Base-by-base conservation (phyloP, 257 asterid genomes). In the Coffea canephora region DNA sequence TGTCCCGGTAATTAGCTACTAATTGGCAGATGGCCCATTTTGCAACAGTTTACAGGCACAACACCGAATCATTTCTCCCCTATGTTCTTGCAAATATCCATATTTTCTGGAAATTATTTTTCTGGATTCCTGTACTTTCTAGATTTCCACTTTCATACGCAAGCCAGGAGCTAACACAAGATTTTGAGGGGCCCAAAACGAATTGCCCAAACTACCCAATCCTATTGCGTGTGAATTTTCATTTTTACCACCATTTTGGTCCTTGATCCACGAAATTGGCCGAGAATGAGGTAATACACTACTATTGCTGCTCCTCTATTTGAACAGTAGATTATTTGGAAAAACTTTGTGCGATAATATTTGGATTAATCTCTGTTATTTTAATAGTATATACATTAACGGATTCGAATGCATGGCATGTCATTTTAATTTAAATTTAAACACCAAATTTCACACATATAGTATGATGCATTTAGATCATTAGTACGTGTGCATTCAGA, bases 151-250 rank as follows among this genome's bases (percentile, higher is more conserved):
- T 73, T 66, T 78, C 74, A 23, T 57, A 74, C 71, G 77, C 80
- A 78, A 74, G 74, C 27, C 69, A 71, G 68, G 71, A 71, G 77
- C 78, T 46, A 61, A 72, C 82, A 31, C 27, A 21, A 50, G 80
- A 49, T 77, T 66, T 48, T n/a, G 13, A 9, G 50, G 12, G n/a
- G 16, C 49, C 46, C 71, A 1, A 23, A 7, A 15, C 0, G 4
- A 75, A 74, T 36, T 74, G 41, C 78, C 81, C 65, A 81, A 61
- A 61, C 4, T 80, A 19, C 84, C 85, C 70, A 66, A 52, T 69
- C 9, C 31, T 14, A 1, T 2, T 46, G 39, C n/a, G 0, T 3
- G 3, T 25, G 0, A 14, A 49, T 69, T 71, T 52, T 66, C 82
- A 34, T 4, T 39, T 19, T 1, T 83, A 34, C 48, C 84, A 66